Evolutionary conservation across 2,329 filamentous ascomycete species (phyloP).

Genomic region (Diplodia seriata): DNA sequence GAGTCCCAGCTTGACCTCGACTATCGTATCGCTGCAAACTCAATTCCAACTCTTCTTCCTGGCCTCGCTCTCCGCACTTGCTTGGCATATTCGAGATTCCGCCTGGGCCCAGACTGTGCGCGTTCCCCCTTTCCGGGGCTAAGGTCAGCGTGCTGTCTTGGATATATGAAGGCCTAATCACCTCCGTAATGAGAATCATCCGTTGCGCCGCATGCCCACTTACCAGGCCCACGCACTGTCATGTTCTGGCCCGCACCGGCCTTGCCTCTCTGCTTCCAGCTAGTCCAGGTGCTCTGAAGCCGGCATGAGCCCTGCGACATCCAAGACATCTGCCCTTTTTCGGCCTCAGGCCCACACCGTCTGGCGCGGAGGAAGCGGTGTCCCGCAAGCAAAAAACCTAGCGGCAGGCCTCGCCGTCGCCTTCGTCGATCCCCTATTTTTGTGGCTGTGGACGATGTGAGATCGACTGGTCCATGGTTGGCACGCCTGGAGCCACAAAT

Average conservation of each 20-base stretch:
- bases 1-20: neutral
- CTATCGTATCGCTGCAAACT: neutral
- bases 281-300: conserved; percentile 6
- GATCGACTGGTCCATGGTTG: neutral
- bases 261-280: conserved; percentile 1
- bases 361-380: conserved; percentile 2
- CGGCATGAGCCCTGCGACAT: conserved; percentile 18
- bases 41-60: neutral
- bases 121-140: conserved; percentile 14
- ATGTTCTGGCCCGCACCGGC: conserved; percentile 15
- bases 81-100: neutral
- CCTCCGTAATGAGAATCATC: conserved; percentile 24
- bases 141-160: conserved; percentile 17
- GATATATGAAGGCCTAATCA: conserved; percentile 27
- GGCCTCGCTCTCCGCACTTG: neutral
- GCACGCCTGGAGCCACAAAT: neutral
- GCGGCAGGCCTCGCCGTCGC: neutral
- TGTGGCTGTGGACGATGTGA: neutral
- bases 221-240: conserved; percentile 2
- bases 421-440: neutral
- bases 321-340: conserved; percentile 18
- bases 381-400: neutral
- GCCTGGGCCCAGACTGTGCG: neutral
- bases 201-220: conserved; percentile 1
- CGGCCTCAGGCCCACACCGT: conserved; percentile 6